A percentile compares a stretch with the other conserved stretches of the same genome.
Evolutionary conservation across 805 yeast genomes (phyloP).

Genomic region (Candida multigemmis): DNA sequence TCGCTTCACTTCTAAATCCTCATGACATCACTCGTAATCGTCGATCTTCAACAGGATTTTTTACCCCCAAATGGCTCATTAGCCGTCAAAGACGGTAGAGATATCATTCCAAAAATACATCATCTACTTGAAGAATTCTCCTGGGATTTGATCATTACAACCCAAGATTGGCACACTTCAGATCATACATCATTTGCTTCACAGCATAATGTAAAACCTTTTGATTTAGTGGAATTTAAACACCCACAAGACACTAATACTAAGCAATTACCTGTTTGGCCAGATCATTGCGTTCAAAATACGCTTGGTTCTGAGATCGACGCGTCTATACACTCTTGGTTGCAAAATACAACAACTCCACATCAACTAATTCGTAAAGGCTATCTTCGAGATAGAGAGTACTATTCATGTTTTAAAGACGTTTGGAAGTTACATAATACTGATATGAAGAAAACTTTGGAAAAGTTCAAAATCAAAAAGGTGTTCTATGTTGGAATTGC

Average conservation of each 20-base stretch:
- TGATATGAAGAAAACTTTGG: constrained; percentile 45
- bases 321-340: constrained; percentile 17
- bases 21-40: constrained; percentile 50
- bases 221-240: constrained; percentile 33
- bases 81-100: constrained; percentile 61
- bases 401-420: constrained; percentile 81
- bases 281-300: constrained; percentile 79
- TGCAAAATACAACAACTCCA: constrained; percentile 23
- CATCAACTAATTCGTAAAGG: constrained; percentile 59
- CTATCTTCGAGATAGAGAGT: constrained; percentile 61
- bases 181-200: constrained; percentile 80
- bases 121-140: constrained; percentile 34
- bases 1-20: neutral
- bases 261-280: constrained; percentile 61
- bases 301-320: constrained; percentile 62
- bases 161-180: constrained; percentile 85
- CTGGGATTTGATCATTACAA: constrained; percentile 62
- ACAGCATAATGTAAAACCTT: constrained; percentile 47
- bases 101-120: constrained; percentile 43
- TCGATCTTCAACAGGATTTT: constrained; percentile 85
- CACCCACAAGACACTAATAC: constrained; percentile 38
- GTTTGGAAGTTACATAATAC: constrained; percentile 68
- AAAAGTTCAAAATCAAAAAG: constrained; percentile 37
- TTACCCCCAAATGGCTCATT: constrained; percentile 70
- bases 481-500: constrained; percentile 80